Evolutionary conservation across 352 stramenopile genomes (phyloP).

Genomic region (Phytophthora ramorum): DNA sequence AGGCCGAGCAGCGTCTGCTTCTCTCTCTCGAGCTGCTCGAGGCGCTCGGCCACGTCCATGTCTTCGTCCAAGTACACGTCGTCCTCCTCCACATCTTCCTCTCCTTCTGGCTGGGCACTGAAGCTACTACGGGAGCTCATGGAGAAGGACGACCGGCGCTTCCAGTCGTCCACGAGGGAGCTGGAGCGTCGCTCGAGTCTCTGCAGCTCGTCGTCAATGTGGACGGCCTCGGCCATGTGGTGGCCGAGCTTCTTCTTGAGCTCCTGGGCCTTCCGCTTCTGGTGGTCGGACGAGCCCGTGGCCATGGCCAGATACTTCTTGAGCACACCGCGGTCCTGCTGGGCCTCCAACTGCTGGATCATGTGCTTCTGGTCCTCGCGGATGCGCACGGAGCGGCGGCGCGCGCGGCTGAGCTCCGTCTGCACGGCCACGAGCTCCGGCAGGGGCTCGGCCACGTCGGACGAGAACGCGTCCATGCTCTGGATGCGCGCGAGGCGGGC

Average conservation of each 20-base stretch:
- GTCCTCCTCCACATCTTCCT: conserved; percentile 31
- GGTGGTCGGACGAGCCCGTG: conserved; percentile 36
- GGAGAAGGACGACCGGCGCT: conserved; percentile 44
- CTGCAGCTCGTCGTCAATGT: conserved; percentile 59
- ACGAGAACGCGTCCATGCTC: conserved; percentile 33
- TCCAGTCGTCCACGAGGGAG: conserved; percentile 54
- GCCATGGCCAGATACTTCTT: conserved; percentile 67
- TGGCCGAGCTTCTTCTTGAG: conserved; percentile 66
- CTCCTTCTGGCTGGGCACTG: conserved; percentile 23
- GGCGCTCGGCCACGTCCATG: conserved; percentile 39
- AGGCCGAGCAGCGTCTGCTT: conserved; percentile 62
- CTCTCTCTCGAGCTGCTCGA: conserved; percentile 60
- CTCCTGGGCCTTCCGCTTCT: conserved; percentile 47
- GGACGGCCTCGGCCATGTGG: conserved; percentile 60
- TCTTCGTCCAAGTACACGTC: conserved; percentile 31
- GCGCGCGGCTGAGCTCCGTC: conserved; percentile 46
- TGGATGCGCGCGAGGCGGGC: conserved; percentile 48
- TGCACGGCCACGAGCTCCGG: conserved; percentile 52
- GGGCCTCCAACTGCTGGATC: conserved; percentile 67
- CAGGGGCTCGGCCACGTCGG: conserved; percentile 22
- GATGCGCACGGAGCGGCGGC: conserved; percentile 49
- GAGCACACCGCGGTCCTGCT: conserved; percentile 60
- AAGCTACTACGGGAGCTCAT: conserved; percentile 24
- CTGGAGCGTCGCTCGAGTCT: conserved; percentile 65
- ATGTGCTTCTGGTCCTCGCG: conserved; percentile 68